These are phyloP conservation scores for Puccinia hordei DNA, from an alignment of 1,284 basidiomycete genomes.

Conservation along the genomic window DNA sequence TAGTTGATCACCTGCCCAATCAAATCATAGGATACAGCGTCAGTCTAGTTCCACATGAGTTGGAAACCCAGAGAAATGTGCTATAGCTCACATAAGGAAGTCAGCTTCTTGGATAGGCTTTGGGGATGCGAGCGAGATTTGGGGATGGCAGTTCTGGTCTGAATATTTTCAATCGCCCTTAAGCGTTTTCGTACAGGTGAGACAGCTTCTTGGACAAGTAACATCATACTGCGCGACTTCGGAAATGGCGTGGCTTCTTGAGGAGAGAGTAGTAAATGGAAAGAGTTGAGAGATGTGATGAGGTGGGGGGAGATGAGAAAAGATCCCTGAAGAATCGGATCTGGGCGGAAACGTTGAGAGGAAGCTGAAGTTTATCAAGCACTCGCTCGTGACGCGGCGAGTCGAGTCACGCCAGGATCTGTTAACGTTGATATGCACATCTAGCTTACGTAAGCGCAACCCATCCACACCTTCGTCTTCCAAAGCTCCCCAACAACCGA, in stretches of 20 bases:
- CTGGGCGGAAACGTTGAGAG: no score
- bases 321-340: no score
- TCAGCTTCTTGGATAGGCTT: constrained; percentile 27
- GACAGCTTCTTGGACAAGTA: not conserved
- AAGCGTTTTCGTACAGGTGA: constrained; percentile 20
- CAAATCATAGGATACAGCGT: not conserved
- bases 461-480: not conserved
- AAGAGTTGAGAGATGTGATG: not conserved
- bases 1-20: constrained; percentile 15
- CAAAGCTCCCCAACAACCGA: no score
- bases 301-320: no score
- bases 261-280: not conserved
- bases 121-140: constrained; percentile 22
- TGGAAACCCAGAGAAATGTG: not conserved
- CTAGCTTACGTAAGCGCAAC: constrained; percentile 3
- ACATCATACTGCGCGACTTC: not conserved
- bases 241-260: not conserved
- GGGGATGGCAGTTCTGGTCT: not conserved
- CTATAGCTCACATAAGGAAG: constrained; percentile 22
- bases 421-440: not conserved
- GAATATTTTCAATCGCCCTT: constrained; percentile 15
- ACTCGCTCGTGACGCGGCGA: not conserved
- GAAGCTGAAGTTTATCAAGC: no score
- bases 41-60: not conserved
- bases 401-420: not conserved